Base-by-base conservation (phyloP, 2,329 filamentous ascomycete species). In the Apiospora marii region DNA sequence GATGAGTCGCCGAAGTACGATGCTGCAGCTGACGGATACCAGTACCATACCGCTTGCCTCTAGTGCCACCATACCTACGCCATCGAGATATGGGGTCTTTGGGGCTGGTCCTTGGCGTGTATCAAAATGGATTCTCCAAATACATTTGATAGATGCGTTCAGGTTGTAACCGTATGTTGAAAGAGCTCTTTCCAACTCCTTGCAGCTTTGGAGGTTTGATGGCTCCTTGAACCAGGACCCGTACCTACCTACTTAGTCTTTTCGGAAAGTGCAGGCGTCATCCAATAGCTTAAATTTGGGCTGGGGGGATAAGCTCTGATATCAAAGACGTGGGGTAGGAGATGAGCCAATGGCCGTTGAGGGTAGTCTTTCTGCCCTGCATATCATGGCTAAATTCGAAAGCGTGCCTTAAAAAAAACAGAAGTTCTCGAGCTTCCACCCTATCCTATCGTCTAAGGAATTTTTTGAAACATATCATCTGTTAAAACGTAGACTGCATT, bases 221-320 rank as follows among this genome's bases (percentile, higher is more conserved):
- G 34, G 34, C 22, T 13, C 46, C 19, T n/a, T 37, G 51, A 14
- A 37, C 30, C 8, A 37, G 13, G 51, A 58, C 5, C 24, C 6
- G 51, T 34, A 37, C 53, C 30, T 61, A 19, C 6, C 27, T 34
- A 37, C 53, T 19, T 61, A 19, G 2, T 37, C 19, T 64, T 37
- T 61, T 22, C 14, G 22, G 53, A 37, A 64, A 64, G 34, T 64
- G 58, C 58, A 64, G 58, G 58, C 58, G 58, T 64, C 58, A 64
- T 64, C 58, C 41, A 64, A 64, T 64, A 64, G 58, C 58, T 64
- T 64, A 64, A 41, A 41, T 64, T 41, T 6, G 4, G 19, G 34
- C 58, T 64, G 30, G 58, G 53, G 14, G 51, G 53, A 61, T 22
- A 37, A 37, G 53, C 53, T 61, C 53, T 61, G 53, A 37, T 24